Base-by-base conservation (phyloP, 768 basidiomycete genomes). In the Paxillus involutus region DNA sequence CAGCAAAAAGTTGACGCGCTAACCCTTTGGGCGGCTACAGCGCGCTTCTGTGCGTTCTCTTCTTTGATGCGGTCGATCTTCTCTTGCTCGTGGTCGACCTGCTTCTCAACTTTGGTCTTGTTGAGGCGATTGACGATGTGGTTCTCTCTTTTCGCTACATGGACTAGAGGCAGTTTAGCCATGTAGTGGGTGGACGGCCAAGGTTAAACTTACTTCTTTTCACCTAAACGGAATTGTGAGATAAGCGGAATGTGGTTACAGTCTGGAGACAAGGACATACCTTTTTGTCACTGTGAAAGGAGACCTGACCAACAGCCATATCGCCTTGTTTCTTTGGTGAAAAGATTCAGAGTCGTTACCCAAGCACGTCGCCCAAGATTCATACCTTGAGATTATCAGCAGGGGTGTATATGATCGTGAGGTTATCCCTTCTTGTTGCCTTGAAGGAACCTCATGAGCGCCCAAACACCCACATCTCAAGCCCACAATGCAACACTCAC, bases 221-320 rank as follows among this genome's bases (percentile, higher is more conserved):
- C 47, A 95, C 91, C 88, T 91, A 51, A 21, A 21, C n/a, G 36
- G 41, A 14, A 39, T 11, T 46, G 10, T 57, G 40, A 51, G 55
- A 47, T 39, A n/a, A 33, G 9, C 36, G 1, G 0, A 16, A 42
- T 42, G 13, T 24, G 17, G 3, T 3, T 30, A 14, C 51, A 9
- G 17, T 36, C 21, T 37, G 8, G 4, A 13, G 12, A 4, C 13
- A 16, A 21, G 29, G 41, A 14, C 78, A 37, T 58, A 93, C 93
- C 72, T 78, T 79, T 66, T 96, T 94, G 64, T 97, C 93, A 52
- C 77, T 89, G 60, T 98, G 91, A 69, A 99, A 98, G 0, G 93
- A 90, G 0, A 99, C 97, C 64, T 94, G 89, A 0, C 97, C 97
- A 3, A 96, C 87, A 3, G 92, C 94, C 94, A 97, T 98, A 66